Evolutionary conservation across 2,329 filamentous ascomycete genomes (phyloP), one percentile per base, ranked within the genome.

Genomic region (Colletotrichum simmondsii): DNA sequence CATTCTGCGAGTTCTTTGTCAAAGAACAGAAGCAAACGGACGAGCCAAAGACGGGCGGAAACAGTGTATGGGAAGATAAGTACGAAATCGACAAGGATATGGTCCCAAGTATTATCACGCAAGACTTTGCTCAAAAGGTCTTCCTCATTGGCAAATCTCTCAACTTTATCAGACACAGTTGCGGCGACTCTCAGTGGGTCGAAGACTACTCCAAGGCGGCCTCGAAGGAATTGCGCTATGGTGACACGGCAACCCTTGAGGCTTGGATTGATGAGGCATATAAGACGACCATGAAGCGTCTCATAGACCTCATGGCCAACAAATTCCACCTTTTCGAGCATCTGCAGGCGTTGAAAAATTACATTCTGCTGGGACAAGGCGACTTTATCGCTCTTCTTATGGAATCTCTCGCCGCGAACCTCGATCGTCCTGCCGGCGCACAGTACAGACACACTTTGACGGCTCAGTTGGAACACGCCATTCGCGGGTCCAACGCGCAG

Each of bases 41-140:
- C 35, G 79, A 82, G 62, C 78, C 68, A 70, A 78, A 77, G 77
- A 84, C 75, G 81, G 74, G 74, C n/a, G 71, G 68, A 24, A 95
- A 93, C 49, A 98, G 95, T 76, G 95, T 98, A 2, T 99, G 97
- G 97, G 95, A 98, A 81, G 95, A 98, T 82, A 98, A 98, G 81
- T 99, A 98, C 83, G 93, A 94, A 79, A 88, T 98, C 52, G 92
- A 94, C 77, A 89, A 93, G 71, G 88, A 90, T 60, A 97, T 98
- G 93, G 92, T 98, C 28, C 97, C 97, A 0, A 95, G 93, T 54
- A 98, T 98, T 78, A 95, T 98, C 77, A 97, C 95, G 0, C 89
- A 93, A 57, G 95, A 98, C 74, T 98, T 99, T 83, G 95, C 97
- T 0, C 94, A 97, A 77, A 98, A 98, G 80, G 94, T 99, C 6